Evolutionary conservation across 2,329 filamentous ascomycete genomes (phyloP).

Genomic region (Helotiales sp.): DNA sequence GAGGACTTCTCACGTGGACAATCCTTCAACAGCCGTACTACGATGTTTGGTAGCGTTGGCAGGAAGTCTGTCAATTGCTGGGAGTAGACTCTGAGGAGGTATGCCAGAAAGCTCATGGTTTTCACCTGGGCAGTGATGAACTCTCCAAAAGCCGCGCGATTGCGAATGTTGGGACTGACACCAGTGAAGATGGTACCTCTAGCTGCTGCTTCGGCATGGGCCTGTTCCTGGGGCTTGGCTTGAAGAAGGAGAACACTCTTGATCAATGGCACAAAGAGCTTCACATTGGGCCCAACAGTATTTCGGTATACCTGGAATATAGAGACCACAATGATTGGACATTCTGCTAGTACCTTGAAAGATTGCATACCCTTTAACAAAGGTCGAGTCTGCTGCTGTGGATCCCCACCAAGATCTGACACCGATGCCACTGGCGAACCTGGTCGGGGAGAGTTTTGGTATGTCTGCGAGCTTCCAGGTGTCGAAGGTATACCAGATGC

Average conservation of each 20-base stretch:
- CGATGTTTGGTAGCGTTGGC: constrained; percentile 79
- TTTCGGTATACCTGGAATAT: constrained; percentile 91
- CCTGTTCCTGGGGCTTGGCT: constrained; percentile 89
- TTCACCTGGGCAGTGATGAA: constrained; percentile 98
- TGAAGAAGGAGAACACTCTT: constrained; percentile 86
- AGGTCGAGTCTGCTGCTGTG: constrained; percentile 77
- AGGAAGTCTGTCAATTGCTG: constrained; percentile 87
- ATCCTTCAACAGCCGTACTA: constrained; percentile 88
- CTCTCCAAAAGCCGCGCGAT: constrained; percentile 90
- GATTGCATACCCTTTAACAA: constrained; percentile 95
- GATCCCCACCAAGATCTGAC: constrained; percentile 76
- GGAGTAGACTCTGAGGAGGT: constrained; percentile 84
- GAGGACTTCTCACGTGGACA: constrained; percentile 93
- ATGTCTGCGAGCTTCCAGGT: constrained; percentile 64
- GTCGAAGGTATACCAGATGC: constrained; percentile 65
- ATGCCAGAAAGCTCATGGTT: constrained; percentile 98
- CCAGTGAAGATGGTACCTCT: constrained; percentile 86
- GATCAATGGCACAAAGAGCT: constrained; percentile 89
- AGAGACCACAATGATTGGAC: constrained; percentile 97
- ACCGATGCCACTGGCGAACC: constrained; percentile 85
- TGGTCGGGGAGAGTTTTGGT: constrained; percentile 79
- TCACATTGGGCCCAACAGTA: constrained; percentile 81
- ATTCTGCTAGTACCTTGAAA: constrained; percentile 97
- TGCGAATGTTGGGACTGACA: constrained; percentile 90
- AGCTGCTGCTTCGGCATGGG: constrained; percentile 79